A percentile compares a stretch with the other conserved stretches of the same genome.
Evolutionary conservation across 2,329 filamentous ascomycete species (phyloP).

Genomic region (Nothopassalora personata): DNA sequence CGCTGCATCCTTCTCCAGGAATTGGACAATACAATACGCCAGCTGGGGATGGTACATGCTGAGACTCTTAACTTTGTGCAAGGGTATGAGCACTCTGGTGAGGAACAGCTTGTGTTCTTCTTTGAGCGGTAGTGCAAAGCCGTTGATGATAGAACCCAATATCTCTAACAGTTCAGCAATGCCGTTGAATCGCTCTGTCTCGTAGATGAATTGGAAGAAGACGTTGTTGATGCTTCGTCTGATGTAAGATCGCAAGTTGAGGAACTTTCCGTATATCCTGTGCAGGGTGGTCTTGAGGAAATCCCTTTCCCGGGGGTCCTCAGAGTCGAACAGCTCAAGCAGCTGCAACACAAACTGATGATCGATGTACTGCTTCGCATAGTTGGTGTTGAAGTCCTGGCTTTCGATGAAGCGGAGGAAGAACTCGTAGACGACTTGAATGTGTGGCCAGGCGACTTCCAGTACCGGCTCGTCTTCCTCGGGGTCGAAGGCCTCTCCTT

Average conservation of each 20-base stretch:
- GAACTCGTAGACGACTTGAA: conserved; percentile 99
- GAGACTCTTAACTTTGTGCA: conserved; percentile 97
- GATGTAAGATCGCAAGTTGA: conserved; percentile 96
- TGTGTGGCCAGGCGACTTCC: conserved; percentile 98
- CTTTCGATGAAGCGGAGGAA: conserved; percentile 98
- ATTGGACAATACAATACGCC: conserved; percentile 98
- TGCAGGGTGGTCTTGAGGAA: conserved; percentile 98
- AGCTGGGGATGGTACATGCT: conserved; percentile 99
- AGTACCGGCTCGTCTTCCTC: conserved; percentile 97
- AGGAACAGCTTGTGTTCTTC: conserved; percentile 98
- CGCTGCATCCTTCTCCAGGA: conserved; percentile 93
- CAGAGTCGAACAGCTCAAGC: conserved; percentile 96
- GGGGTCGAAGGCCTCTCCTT: conserved; percentile 96
- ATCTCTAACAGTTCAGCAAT: conserved; percentile 97
- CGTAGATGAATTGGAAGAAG: conserved; percentile 99
- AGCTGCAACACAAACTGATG: conserved; percentile 93
- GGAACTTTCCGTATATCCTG: conserved; percentile 97
- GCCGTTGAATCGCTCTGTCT: conserved; percentile 96
- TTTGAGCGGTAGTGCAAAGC: conserved; percentile 91
- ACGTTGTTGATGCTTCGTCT: conserved; percentile 99
- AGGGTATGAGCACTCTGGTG: conserved; percentile 81
- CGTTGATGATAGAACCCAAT: conserved; percentile 96
- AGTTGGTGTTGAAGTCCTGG: conserved; percentile 99
- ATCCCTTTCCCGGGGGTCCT: conserved; percentile 92
- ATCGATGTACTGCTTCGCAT: conserved; percentile 97